phyloP scores from a whole-genome alignment of 2,329 filamentous ascomycete species.

The Zymoseptoria brevis region DNA sequence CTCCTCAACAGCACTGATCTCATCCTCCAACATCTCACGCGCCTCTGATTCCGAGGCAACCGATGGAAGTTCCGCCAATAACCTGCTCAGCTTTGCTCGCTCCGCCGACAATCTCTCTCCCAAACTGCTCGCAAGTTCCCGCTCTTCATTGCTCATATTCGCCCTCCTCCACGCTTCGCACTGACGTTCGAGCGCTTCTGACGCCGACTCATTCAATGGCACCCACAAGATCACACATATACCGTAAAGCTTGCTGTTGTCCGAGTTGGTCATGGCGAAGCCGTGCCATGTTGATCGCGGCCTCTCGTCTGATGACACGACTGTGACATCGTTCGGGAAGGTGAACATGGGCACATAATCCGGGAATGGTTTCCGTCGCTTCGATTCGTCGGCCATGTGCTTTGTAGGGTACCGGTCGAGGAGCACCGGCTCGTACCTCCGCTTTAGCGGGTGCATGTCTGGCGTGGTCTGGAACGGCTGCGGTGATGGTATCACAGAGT shows the following conservation, averaged over 20 bases:
- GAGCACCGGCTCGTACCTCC: slow-evolving; percentile 91
- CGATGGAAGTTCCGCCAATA: slow-evolving; percentile 74
- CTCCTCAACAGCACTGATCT: slow-evolving; percentile 93
- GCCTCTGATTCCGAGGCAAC: slow-evolving; percentile 72
- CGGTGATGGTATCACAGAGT: slow-evolving; percentile 90
- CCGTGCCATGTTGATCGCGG: slow-evolving; percentile 98
- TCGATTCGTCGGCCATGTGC: slow-evolving; percentile 68
- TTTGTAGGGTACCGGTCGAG: slow-evolving; percentile 89
- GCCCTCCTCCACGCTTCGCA: slow-evolving; percentile 45
- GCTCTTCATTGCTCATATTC: slow-evolving; percentile 83
- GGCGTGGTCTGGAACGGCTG: slow-evolving; percentile 84
- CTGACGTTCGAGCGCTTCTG: slow-evolving; percentile 68
- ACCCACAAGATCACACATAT: slow-evolving; percentile 91
- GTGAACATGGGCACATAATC: slow-evolving; percentile 99
- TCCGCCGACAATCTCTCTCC: slow-evolving; percentile 81
- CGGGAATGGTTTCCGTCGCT: slow-evolving; percentile 76
- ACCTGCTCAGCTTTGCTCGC: slow-evolving; percentile 78
- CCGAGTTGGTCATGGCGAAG: slow-evolving; percentile 92
- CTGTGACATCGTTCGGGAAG: slow-evolving; percentile 95
- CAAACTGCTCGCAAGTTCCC: slow-evolving; percentile 84
- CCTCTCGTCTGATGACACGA: slow-evolving; percentile 88
- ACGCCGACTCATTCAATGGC: slow-evolving; percentile 70
- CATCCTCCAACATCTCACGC: slow-evolving; percentile 78
- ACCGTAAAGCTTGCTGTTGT: slow-evolving; percentile 85
- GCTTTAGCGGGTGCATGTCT: slow-evolving; percentile 90